Evolutionary conservation across 768 basidiomycete species (phyloP), one percentile per base, ranked within the genome.

Genomic region (Mycena sanguinolenta): DNA sequence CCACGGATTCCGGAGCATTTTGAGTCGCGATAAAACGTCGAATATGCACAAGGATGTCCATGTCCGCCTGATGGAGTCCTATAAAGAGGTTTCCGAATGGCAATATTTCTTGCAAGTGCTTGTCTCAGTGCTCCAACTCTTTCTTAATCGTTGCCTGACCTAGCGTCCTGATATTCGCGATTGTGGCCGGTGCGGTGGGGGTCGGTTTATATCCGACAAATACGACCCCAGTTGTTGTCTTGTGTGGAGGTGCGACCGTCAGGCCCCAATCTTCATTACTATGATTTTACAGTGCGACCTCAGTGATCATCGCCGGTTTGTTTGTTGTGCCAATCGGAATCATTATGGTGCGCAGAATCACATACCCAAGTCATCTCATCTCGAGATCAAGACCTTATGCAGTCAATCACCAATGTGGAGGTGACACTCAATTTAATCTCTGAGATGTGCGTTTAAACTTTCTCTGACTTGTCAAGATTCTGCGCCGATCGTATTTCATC

Each of bases 11-110:
- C 46, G 46, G 39, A 75, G 67, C 38, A 65, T 70, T 44, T 77
- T 82, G 38, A 78, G 80, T 16, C 74, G 79, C 25, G 69, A 73
- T 38, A 77, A 79, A 28, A 75, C 81, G 38, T 75, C 77, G 44
- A 78, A 82, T 28, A 16, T 64, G 25, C 66, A 67, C 69, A 77
- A 78, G 60, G 86, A 87, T 54, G 76, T 87, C 23, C 86, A 86
- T 55, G 75, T 77, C 8, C 80, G 83, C 28, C 80, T 86, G 49
- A 86, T 86, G 82, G 74, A 75, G 61, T 74, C 69, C 50, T 86
- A 86, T 67, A 77, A 58, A 19, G 78, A 77, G 32, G 84, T 85
- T 7, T 85, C 85, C 2, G 79, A 82, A 38, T 86, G 81, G 82
- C 85, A 84, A 82, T 87, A 87, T 69, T 74, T 78, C n/a, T 21